Evolutionary conservation across 768 basidiomycete species (phyloP), one percentile per base, ranked within the genome.

Genomic region (Collybia nuda): DNA sequence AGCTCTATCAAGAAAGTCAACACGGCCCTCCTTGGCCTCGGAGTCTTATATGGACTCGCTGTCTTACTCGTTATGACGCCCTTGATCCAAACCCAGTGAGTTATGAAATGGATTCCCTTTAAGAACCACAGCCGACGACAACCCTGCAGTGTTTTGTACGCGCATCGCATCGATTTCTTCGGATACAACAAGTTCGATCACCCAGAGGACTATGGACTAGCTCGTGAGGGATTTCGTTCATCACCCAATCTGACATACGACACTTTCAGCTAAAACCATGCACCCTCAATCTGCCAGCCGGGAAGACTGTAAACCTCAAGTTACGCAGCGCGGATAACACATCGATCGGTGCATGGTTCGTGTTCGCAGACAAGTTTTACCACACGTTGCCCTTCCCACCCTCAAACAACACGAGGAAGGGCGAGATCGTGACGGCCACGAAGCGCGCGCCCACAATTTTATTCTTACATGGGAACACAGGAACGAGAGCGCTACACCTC

Each of bases 401-500:
- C 24, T 57, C 64, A 69, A 45, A 50, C 66, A 28, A 71, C 73
- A 6, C 66, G 79, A 44, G 63, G 59, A 29, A 51, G 62, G 17
- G 53, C 35, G 40, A 57, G 24, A 68, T 75, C 44, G 59, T 62
- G 1, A 51, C 46, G 6, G 71, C 72, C 3, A 39, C 71, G 26
- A 36, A 57, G 11, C 47, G 51, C 38, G 58, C 71, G 12, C 86
- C 85, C 0, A 89, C 86, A 0, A 71, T 88, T 40, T 69, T 90
- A 9, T 90, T 82, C 67, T 70, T 88, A 37, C 90, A 90, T 55
- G 90, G 88, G 2, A 88, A 88, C 55, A 86, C 83, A 0, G 87
- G 74, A 1, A 85, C 82, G 1, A 75, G 88, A 7, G 82, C 84
- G 0, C 67, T 73, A 1, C 62, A 67, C 1, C 68, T 75, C 39